Evolutionary conservation across 805 yeast species (phyloP), one percentile per base, ranked within the genome.

Genomic region (Myxozyma lipomycoides): DNA sequence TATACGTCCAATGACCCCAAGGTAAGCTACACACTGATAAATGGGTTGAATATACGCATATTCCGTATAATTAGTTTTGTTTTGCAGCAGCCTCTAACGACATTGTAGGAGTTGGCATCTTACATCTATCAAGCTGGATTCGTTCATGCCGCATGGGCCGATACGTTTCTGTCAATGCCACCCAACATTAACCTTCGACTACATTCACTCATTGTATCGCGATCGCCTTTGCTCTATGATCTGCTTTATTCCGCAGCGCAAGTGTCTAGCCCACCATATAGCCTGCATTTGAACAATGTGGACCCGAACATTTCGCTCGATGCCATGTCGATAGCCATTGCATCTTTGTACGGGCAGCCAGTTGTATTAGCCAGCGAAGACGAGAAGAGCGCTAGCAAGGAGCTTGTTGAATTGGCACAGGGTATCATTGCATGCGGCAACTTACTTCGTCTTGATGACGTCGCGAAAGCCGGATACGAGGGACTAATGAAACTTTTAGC

Each of bases 121-220:
- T 64, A 64, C 48, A 58, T 65, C n/a, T 65, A 64, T 43, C 58
- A 59, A 25, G 63, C 60, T 9, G 69, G 69, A 4, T 65, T 65
- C 45, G 40, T 63, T 21, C 67, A 64, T 49, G 68, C 64, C 9
- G 69, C 68, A 7, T 66, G 69, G 69, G 64, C 69, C 9, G 70
- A 66, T 43, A 65, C 69, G 7, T 58, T 62, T 26, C 56, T 66
- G 38, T 48, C 40, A 21, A 52, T 66, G 25, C 41, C 61, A 5
- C 62, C 59, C 21, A 57, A 61, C 40, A 63, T 66, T 2, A 59
- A 58, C 7, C 48, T 66, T 26, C 52, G 68, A 6, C 57, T 66
- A 12, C 70, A 67, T 49, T 64, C 70, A 1, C 61, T 67, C 32
- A 59, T 67, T 46, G 64, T 62, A 3, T 60, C 67, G 30, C 59